Percentiles rank a stretch among this genome's conserved stretches.
phyloP scores from a whole-genome alignment of 2,329 filamentous ascomycete species.

The Hirsutella thompsonii region DNA sequence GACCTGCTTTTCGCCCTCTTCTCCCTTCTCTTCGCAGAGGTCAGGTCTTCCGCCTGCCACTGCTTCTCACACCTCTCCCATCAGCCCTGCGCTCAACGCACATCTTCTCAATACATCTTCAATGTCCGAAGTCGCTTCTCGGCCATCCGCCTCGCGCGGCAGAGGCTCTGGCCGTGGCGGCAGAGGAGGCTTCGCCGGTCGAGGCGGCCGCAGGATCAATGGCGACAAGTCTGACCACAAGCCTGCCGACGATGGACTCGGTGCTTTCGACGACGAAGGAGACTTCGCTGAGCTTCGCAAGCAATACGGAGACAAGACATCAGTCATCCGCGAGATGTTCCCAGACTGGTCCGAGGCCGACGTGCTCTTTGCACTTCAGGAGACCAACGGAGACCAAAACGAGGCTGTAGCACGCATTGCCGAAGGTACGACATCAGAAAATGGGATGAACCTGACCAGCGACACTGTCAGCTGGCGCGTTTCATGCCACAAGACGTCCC shows the following conservation, averaged over 20 bases:
- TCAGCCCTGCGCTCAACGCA: constrained; percentile 8
- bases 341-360: constrained; percentile 93
- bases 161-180: constrained; percentile 84
- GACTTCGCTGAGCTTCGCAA: constrained; percentile 88
- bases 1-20: neutral
- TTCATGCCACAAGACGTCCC: too few relatives aligned
- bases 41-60: constrained; percentile 21
- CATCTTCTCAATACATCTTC: constrained; percentile 23
- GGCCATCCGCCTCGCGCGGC: constrained; percentile 73
- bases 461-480: too few relatives aligned
- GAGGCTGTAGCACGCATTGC: constrained; percentile 66
- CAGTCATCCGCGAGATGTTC: constrained; percentile 83
- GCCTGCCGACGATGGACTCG: constrained; percentile 42
- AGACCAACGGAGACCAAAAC: constrained; percentile 69
- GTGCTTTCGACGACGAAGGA: constrained; percentile 64
- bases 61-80: constrained; percentile 6
- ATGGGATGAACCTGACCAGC: neutral
- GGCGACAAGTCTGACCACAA: constrained; percentile 50
- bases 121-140: constrained; percentile 93
- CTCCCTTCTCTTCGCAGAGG: constrained; percentile 15
- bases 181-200: constrained; percentile 61
- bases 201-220: constrained; percentile 63
- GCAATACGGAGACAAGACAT: constrained; percentile 68
- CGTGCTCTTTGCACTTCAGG: constrained; percentile 82
- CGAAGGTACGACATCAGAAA: constrained; percentile 42